phyloP scores from a whole-genome alignment of 768 basidiomycete genomes.

The Chalciporus pseudorubinellus region DNA sequence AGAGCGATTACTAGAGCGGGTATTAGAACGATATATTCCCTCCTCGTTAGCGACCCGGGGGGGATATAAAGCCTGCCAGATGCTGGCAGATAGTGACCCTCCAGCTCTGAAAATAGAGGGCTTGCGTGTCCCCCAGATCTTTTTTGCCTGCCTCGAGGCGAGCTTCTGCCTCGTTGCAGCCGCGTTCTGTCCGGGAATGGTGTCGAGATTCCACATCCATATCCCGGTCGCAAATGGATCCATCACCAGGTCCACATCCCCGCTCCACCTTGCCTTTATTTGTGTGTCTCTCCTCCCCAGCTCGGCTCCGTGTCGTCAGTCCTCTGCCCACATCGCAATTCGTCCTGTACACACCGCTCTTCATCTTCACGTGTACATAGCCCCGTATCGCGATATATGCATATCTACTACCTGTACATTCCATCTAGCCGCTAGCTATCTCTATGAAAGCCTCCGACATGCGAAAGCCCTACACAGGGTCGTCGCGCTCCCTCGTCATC shows the following conservation, averaged over 20 bases:
- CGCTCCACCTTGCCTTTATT: constrained; percentile 5
- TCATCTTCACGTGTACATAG: constrained; percentile 6
- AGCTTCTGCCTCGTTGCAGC: constrained; percentile 14
- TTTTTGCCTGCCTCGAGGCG: constrained; percentile 13
- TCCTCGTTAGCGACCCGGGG: constrained; percentile 6
- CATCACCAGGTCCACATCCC: too few relatives aligned
- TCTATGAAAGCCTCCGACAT: constrained; percentile 54
- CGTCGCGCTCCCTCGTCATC: constrained; percentile 63
- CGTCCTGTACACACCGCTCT: not conserved
- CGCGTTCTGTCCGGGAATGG: constrained; percentile 6
- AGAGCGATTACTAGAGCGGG: not conserved
- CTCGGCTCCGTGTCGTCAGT: not conserved
- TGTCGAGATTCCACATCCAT: not conserved
- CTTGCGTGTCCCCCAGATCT: constrained; percentile 17
- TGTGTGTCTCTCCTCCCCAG: not conserved
- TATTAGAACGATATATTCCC: not conserved
- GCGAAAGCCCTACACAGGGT: constrained; percentile 71
- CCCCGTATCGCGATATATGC: constrained; percentile 14
- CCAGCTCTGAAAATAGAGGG: constrained; percentile 9
- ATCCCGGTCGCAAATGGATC: not conserved
- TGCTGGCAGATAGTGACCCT: constrained; percentile 2
- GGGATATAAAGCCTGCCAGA: constrained; percentile 8
- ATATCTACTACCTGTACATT: not conserved
- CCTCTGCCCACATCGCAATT: too few relatives aligned
- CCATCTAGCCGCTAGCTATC: constrained; percentile 32